A percentile compares a stretch with the other conserved stretches of the same genome.
These are phyloP conservation scores for Elongisporangium undulatum DNA, from an alignment of 352 stramenopile species.

Conservation along the genomic window DNA sequence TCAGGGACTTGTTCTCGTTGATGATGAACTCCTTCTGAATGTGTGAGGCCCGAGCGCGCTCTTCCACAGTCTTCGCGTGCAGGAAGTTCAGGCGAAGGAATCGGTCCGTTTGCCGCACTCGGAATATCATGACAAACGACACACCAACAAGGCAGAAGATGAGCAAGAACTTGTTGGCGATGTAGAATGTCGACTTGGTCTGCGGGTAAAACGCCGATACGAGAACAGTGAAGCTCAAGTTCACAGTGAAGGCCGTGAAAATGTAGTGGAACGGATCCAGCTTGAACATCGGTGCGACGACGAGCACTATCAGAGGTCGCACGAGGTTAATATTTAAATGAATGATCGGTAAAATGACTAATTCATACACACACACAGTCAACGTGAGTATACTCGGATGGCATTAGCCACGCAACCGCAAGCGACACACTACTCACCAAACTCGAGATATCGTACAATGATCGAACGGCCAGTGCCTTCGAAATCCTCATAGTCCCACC, in stretches of 20 bases:
- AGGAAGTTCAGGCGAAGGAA: slow-evolving; percentile 77
- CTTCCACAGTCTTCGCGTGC: slow-evolving; percentile 66
- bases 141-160: slow-evolving; percentile 56
- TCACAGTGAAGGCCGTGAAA: slow-evolving; percentile 50
- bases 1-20: slow-evolving; percentile 82
- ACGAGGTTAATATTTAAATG: slow-evolving; percentile 68
- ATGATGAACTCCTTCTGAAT: slow-evolving; percentile 79
- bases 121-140: slow-evolving; percentile 51
- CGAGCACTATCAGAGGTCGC: slow-evolving; percentile 54
- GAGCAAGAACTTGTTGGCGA: slow-evolving; percentile 70
- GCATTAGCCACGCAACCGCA: neutral
- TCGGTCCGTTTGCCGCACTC: slow-evolving; percentile 67
- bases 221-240: slow-evolving; percentile 60
- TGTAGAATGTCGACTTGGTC: slow-evolving; percentile 51
- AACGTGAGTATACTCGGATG: neutral
- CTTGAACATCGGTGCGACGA: slow-evolving; percentile 67
- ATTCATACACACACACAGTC: neutral
- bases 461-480: slow-evolving; percentile 36
- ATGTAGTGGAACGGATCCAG: slow-evolving; percentile 73
- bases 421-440: slow-evolving; percentile 14
- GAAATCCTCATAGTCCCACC: slow-evolving; percentile 66
- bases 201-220: slow-evolving; percentile 58
- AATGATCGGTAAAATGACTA: slow-evolving; percentile 58
- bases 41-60: slow-evolving; percentile 56
- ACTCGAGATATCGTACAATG: slow-evolving; percentile 46